Conservation (phyloP, 2,329 filamentous ascomycete species). For the Clonostachys rhizophaga region DNA sequence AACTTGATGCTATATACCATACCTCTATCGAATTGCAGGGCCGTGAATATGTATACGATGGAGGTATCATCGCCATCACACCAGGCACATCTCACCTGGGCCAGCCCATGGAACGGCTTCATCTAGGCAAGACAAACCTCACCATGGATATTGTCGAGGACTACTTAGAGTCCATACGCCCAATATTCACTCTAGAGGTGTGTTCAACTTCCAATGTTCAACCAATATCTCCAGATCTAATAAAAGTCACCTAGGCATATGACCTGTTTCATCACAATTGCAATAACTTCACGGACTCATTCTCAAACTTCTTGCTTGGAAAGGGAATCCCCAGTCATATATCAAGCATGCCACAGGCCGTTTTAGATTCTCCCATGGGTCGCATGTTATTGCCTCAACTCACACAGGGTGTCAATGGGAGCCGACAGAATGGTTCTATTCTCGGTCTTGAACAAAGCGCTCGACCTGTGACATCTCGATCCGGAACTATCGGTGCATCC, state of each 20-base stretch:
- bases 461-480: neutral
- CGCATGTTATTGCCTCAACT: constrained; percentile 78
- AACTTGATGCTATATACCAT: constrained; percentile 91
- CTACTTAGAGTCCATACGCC: constrained; percentile 78
- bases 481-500: neutral
- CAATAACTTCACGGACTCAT: constrained; percentile 95
- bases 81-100: constrained; percentile 87
- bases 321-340: constrained; percentile 87
- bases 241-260: constrained; percentile 58
- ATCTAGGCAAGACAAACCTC: constrained; percentile 72
- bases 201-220: neutral
- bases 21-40: constrained; percentile 81
- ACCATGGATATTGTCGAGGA: constrained; percentile 79
- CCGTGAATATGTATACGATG: constrained; percentile 89
- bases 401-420: constrained; percentile 43
- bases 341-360: constrained; percentile 75
- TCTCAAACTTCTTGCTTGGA: constrained; percentile 84
- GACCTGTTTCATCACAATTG: constrained; percentile 91
- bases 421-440: constrained; percentile 44
- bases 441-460: constrained; percentile 42
- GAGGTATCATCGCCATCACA: constrained; percentile 74
- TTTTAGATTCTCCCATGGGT: constrained; percentile 82
- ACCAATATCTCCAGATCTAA: neutral
- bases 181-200: constrained; percentile 78
- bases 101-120: constrained; percentile 69